Base-by-base conservation (phyloP, 495 filamentous ascomycete species). In the Hypomontagnella submonticulosa region DNA sequence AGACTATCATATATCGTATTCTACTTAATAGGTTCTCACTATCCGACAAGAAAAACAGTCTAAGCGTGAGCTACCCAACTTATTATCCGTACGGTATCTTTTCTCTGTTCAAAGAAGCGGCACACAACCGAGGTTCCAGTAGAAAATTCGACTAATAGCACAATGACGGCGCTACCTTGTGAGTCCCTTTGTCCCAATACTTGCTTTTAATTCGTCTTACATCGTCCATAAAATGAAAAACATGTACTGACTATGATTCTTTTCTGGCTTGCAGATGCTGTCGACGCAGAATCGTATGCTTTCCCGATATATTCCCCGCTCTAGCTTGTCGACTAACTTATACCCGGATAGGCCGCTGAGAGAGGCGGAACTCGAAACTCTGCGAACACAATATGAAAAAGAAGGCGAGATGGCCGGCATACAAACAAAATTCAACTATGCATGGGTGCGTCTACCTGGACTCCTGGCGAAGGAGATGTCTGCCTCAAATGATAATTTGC, bases 391-490 rank as follows among this genome's bases (percentile, higher is more conserved):
- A 77, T 99, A 93, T 76, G 92, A 97, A 73, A 93, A 94, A 76
- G 95, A 99, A 76, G 95, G 94, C 58, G 89, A 93, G 68, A 97
- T 94, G 78, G 96, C 97, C 12, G 92, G 93, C 43, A 87, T 99
- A 23, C 95, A 99, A 76, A 99, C 95, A 43, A 98, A 97, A 76
- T 99, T 99, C 86, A 99, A 99, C 86, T 98, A 92, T 75, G 94
- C 96, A 71, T 99, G 95, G 95, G 92, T 96, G 81, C 40, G 83
- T 57, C 40, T 13, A 23, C 44, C 16, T n/a, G 54, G 4, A 23
- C 6, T 18, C 10, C 41, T 48, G 15, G 23, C 13, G 60, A 37
- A 11, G 43, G 16, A 11, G 34, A 38, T 47, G 15, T 18, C 13
- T 11, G 27, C 16, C 7, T 4, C 12, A 13, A 30, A 19, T 30